Evolutionary conservation across 2,329 filamentous ascomycete genomes (phyloP).

Genomic region (Rachicladosporium sp.): DNA sequence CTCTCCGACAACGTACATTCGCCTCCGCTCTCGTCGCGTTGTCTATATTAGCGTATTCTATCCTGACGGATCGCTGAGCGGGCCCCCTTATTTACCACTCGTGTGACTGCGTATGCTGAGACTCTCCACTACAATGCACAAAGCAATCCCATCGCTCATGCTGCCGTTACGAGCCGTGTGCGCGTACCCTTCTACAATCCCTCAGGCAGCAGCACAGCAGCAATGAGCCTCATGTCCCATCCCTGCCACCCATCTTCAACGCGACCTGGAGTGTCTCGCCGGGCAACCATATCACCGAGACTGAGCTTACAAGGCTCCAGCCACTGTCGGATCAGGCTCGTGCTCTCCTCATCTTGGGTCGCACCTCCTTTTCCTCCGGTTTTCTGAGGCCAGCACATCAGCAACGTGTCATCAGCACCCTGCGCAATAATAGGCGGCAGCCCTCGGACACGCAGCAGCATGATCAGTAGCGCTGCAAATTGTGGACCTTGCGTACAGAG

Average conservation of each 20-base stretch:
- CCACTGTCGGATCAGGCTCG: slow-evolving; percentile 10
- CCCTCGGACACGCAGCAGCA: slow-evolving; percentile 46
- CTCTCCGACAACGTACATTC: no score
- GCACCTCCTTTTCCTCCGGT: slow-evolving; percentile 16
- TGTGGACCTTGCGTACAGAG: slow-evolving; percentile 45
- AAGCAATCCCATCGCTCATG: neutral
- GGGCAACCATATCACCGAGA: slow-evolving; percentile 6
- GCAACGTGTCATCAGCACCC: slow-evolving; percentile 17
- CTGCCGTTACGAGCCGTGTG: neutral
- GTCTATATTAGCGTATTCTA: no score
- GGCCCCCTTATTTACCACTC: no score
- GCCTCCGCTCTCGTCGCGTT: no score
- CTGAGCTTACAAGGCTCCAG: slow-evolving; percentile 9
- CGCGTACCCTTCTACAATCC: neutral
- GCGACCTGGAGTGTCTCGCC: slow-evolving; percentile 6
- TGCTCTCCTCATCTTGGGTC: slow-evolving; percentile 9
- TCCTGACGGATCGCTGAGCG: no score
- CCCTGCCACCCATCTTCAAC: slow-evolving; percentile 1
- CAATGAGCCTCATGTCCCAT: slow-evolving; percentile 16
- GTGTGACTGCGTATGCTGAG: no score
- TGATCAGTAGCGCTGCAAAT: slow-evolving; percentile 46
- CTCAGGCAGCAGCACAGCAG: slow-evolving; percentile 11
- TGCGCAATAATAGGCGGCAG: slow-evolving; percentile 30
- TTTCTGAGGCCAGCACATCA: no score
- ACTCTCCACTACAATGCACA: neutral